Evolutionary conservation across 73 alveolate species (phyloP).

Genomic region (Paramecium primaurelia): DNA sequence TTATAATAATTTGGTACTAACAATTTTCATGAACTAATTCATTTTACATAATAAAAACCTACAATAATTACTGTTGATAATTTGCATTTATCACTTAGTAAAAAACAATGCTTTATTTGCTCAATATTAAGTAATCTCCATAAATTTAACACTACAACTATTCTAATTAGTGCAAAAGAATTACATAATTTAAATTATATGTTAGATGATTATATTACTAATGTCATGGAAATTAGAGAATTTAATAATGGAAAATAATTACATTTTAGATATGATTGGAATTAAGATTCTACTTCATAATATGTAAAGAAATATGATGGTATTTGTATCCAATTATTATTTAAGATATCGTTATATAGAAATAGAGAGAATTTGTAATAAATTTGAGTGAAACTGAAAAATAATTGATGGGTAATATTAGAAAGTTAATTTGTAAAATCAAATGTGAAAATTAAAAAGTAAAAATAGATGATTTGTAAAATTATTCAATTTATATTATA

Average conservation of each 20-base stretch:
- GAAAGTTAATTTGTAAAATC: neutral
- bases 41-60: constrained; percentile 1
- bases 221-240: neutral
- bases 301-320: neutral
- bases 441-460: neutral
- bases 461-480: neutral
- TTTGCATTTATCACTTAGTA: constrained; percentile 10
- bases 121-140: neutral
- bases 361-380: neutral
- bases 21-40: constrained; percentile 19
- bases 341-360: neutral
- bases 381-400: neutral
- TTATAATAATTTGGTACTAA: constrained; percentile 12
- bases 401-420: neutral
- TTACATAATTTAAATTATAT: neutral
- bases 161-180: neutral
- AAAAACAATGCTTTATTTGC: constrained; percentile 18
- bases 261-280: constrained; percentile 37
- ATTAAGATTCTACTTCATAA: neutral
- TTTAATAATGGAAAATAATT: neutral
- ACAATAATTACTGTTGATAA: neutral
- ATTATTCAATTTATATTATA: no score
- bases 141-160: neutral
- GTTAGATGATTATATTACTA: constrained; percentile 8
- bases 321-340: neutral